A percentile compares a stretch with the other conserved stretches of the same genome.
Evolutionary conservation across 2,329 filamentous ascomycete genomes (phyloP).

Genomic region (Aspergillus uvarum): DNA sequence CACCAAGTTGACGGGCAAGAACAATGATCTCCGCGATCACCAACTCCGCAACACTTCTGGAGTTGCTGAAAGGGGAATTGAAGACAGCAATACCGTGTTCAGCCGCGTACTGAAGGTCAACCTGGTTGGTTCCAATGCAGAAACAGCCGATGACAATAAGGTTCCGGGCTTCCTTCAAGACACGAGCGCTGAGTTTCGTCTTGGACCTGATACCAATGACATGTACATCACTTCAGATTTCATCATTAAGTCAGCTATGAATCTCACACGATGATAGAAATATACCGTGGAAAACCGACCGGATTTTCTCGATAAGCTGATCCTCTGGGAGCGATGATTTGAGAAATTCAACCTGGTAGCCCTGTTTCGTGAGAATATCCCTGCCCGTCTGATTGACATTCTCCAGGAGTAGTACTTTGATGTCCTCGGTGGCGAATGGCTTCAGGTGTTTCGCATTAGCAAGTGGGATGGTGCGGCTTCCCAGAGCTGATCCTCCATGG

Average conservation of each 20-base stretch:
- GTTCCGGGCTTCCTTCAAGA: conserved; percentile 87
- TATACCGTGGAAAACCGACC: conserved; percentile 51
- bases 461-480: conserved; percentile 44
- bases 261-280: background rate
- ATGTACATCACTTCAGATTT: conserved; percentile 71
- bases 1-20: conserved; percentile 86
- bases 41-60: conserved; percentile 90
- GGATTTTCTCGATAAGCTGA: conserved; percentile 94
- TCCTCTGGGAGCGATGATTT: conserved; percentile 90
- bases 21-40: conserved; percentile 92
- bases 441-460: conserved; percentile 72
- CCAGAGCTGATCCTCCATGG: conserved; percentile 52
- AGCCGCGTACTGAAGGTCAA: conserved; percentile 47
- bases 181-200: conserved; percentile 84
- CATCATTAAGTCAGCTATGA: conserved; percentile 13
- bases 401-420: conserved; percentile 93
- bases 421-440: conserved; percentile 91
- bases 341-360: conserved; percentile 91
- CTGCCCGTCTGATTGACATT: conserved; percentile 92
- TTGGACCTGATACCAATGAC: conserved; percentile 98
- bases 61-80: conserved; percentile 99
- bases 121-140: conserved; percentile 85
- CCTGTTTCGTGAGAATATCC: conserved; percentile 78
- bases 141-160: conserved; percentile 96
- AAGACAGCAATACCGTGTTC: conserved; percentile 81